phyloP scores from a whole-genome alignment of 192 early-diverging fungal genomes.

The Gaertneriomyces semiglobifer region DNA sequence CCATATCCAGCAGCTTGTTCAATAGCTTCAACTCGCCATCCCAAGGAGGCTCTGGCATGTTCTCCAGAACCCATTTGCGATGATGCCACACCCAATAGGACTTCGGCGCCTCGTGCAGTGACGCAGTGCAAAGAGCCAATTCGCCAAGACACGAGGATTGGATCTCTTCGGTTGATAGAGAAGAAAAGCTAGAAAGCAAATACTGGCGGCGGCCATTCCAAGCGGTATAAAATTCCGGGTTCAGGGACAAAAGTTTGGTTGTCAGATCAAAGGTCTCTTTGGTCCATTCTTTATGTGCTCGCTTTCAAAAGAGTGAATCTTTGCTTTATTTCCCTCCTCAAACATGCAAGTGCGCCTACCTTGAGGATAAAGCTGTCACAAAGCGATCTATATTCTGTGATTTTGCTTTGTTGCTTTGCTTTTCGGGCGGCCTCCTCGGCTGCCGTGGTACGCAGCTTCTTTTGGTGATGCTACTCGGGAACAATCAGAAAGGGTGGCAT shows the following conservation, averaged over 20 bases:
- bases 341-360: no score
- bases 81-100: constrained; percentile 99
- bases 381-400: no score
- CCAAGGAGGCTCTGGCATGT: constrained; percentile 76
- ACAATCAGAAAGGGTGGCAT: no score
- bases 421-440: no score
- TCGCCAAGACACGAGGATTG: constrained; percentile 56
- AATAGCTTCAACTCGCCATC: constrained; percentile 72
- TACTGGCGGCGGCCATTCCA: constrained; percentile 91
- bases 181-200: constrained; percentile 43
- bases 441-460: no score
- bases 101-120: constrained; percentile 78
- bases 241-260: constrained; percentile 67
- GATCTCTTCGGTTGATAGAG: constrained; percentile 36
- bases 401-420: no score
- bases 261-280: constrained; percentile 61
- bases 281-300: no score
- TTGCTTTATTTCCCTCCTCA: no score
- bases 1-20: constrained; percentile 73
- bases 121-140: constrained; percentile 69
- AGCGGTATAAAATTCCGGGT: constrained; percentile 90
- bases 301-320: no score
- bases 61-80: constrained; percentile 82
- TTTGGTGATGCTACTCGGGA: no score
- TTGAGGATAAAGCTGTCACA: no score